Evolutionary conservation across 2,329 filamentous ascomycete species (phyloP).

Genomic region (Colletotrichum cereale): DNA sequence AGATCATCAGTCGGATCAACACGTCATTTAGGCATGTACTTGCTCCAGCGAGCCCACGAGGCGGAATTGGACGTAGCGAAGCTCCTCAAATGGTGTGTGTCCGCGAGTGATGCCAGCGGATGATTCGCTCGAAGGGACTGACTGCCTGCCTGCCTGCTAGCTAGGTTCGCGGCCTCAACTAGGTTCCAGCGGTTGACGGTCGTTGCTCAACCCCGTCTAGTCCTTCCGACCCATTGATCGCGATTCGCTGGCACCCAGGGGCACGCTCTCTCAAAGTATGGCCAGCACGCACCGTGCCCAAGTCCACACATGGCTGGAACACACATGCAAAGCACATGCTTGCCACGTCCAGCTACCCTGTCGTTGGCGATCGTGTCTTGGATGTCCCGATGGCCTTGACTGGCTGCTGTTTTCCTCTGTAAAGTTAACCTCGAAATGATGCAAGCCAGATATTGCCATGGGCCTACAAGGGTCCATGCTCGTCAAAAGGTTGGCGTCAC

Average conservation of each 20-base stretch:
- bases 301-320: conserved; percentile 17
- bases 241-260: conserved; percentile 14
- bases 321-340: conserved; percentile 35
- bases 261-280: conserved; percentile 1
- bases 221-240: conserved; percentile 1
- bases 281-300: conserved; percentile 3
- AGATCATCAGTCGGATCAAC: conserved; percentile 15
- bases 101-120: not conserved
- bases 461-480: not conserved
- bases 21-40: conserved; percentile 9
- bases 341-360: conserved; percentile 3
- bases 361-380: conserved; percentile 15
- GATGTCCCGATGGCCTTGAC: conserved; percentile 2
- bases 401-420: not conserved
- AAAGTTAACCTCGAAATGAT: not conserved
- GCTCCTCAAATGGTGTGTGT: conserved; percentile 1
- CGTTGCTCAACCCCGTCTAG: not conserved
- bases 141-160: not conserved
- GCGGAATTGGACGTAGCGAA: conserved; percentile 8
- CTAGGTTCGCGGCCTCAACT: not conserved
- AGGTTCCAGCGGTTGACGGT: not conserved
- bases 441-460: not conserved
- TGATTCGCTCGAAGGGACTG: no score
- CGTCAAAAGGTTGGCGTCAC: not conserved
- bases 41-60: conserved; percentile 5